Percentiles rank a stretch among this genome's conserved stretches.
phyloP scores from a whole-genome alignment of 139 green algal genomes.

The Astrephomene gubernaculifera region DNA sequence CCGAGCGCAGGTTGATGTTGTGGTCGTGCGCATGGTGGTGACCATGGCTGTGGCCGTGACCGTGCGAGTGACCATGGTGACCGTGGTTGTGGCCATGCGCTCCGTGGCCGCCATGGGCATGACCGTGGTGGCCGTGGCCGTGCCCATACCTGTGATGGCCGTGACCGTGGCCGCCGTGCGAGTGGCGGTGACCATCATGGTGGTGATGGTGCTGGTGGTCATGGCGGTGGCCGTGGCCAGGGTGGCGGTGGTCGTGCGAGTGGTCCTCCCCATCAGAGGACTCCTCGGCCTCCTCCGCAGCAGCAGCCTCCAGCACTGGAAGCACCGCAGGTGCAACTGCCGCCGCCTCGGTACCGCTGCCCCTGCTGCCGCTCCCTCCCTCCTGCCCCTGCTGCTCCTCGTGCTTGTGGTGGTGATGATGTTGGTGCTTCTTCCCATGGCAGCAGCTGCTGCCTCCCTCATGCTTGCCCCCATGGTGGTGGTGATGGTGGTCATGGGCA shows the following conservation, averaged over 20 bases:
- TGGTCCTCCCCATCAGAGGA: background rate
- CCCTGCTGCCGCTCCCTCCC: background rate
- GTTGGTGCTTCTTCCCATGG: constrained; percentile 22
- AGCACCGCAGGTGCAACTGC: too few species aligned
- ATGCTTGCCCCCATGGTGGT: background rate
- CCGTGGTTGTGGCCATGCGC: background rate
- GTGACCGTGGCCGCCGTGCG: background rate
- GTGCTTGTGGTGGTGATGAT: constrained; percentile 51
- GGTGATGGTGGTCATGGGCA: background rate
- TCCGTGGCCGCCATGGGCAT: background rate
- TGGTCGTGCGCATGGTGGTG: constrained; percentile 5
- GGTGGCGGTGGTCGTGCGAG: background rate
- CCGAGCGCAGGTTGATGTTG: constrained; percentile 55
- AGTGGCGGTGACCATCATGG: constrained; percentile 30
- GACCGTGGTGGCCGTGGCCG: constrained; percentile 2
- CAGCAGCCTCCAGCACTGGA: too few species aligned
- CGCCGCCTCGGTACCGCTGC: too few species aligned
- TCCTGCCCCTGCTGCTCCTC: background rate
- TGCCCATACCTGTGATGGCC: background rate
- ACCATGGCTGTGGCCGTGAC: constrained; percentile 14
- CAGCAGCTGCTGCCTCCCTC: constrained; percentile 43
- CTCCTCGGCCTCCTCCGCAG: too few species aligned
- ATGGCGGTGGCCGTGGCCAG: constrained; percentile 54
- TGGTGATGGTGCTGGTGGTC: constrained; percentile 38
- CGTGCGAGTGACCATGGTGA: constrained; percentile 46